Conservation (phyloP, 768 basidiomycete genomes). For the Mycena chlorophos region DNA sequence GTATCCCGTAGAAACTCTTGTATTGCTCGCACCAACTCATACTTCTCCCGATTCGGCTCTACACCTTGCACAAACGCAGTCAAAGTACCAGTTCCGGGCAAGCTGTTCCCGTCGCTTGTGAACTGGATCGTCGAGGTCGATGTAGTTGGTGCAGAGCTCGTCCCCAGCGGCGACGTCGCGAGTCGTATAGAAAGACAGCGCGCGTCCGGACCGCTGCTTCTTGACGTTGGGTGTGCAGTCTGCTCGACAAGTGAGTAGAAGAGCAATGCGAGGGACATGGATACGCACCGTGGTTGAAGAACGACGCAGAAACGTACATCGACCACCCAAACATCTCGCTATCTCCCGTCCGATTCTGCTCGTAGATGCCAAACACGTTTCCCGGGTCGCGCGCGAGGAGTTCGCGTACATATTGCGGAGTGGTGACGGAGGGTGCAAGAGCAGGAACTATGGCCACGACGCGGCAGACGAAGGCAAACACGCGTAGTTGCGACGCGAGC, state of each 20-base stretch:
- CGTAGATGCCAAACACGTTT: slow-evolving; percentile 72
- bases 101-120: slow-evolving; percentile 19
- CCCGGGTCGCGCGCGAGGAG: slow-evolving; percentile 61
- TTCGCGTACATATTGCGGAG: slow-evolving; percentile 48
- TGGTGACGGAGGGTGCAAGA: slow-evolving; percentile 37
- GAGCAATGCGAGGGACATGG: not conserved
- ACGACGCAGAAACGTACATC: slow-evolving; percentile 59
- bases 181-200: slow-evolving; percentile 40
- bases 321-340: slow-evolving; percentile 69
- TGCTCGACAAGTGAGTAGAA: slow-evolving; percentile 21
- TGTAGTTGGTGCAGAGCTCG: slow-evolving; percentile 50
- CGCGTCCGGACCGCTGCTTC: slow-evolving; percentile 39
- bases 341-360: slow-evolving; percentile 45
- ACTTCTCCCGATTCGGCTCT: slow-evolving; percentile 15
- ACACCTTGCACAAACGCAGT: slow-evolving; percentile 27
- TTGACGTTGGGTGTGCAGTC: slow-evolving; percentile 45
- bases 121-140: slow-evolving; percentile 28
- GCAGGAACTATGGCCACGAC: slow-evolving; percentile 26
- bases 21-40: not conserved
- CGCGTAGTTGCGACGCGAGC: slow-evolving; percentile 51
- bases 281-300: slow-evolving; percentile 67
- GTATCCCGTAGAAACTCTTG: not conserved
- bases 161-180: slow-evolving; percentile 37
- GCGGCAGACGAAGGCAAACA: slow-evolving; percentile 54
- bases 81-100: slow-evolving; percentile 27